These are phyloP conservation scores for Debaryomyces prosopidis DNA, from an alignment of 805 yeast genomes.

Conservation along the genomic window DNA sequence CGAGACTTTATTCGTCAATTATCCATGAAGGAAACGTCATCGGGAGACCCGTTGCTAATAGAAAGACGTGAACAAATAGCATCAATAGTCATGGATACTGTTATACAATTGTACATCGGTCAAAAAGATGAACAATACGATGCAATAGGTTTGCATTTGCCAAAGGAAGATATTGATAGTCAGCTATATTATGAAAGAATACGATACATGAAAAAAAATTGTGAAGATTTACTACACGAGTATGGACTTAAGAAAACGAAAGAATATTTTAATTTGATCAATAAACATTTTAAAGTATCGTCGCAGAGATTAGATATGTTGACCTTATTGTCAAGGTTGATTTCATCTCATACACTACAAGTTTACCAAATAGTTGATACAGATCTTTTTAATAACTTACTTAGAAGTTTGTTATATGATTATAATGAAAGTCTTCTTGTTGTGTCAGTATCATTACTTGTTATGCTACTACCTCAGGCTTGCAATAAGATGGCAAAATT, in stretches of 20 bases:
- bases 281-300: conserved; percentile 32
- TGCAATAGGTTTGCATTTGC: conserved; percentile 14
- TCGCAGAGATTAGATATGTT: conserved; percentile 38
- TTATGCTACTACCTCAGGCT: conserved; percentile 45
- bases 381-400: conserved; percentile 34
- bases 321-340: conserved; percentile 34
- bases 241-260: conserved; percentile 42
- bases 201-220: conserved; percentile 48
- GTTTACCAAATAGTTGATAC: conserved; percentile 32
- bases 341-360: conserved; percentile 25
- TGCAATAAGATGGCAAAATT: conserved; percentile 30
- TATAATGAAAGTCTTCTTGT: conserved; percentile 39
- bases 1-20: conserved; percentile 26
- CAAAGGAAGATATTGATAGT: conserved; percentile 18
- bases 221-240: conserved; percentile 37
- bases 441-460: conserved; percentile 29
- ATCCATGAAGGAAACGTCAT: conserved; percentile 12
- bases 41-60: conserved; percentile 21
- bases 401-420: conserved; percentile 44
- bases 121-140: conserved; percentile 12
- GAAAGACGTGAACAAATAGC: conserved; percentile 22
- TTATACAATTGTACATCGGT: conserved; percentile 28
- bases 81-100: conserved; percentile 17
- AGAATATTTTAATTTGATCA: conserved; percentile 36
- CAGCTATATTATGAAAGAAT: conserved; percentile 48